phyloP scores from a whole-genome alignment of 2,329 filamentous ascomycete genomes.

The Colletotrichum brevisporum region DNA sequence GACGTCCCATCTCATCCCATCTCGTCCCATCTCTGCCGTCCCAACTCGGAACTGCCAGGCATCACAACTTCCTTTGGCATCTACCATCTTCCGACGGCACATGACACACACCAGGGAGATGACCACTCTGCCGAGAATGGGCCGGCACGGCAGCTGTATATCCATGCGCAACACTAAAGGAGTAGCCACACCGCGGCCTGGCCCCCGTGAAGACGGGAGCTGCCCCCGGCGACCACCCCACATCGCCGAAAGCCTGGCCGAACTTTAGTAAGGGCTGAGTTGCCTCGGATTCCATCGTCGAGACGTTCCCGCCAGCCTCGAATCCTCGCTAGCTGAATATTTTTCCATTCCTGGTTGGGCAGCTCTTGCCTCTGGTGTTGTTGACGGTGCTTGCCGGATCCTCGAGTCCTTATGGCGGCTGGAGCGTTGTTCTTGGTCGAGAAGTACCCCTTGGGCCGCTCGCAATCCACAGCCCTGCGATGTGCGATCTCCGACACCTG shows the following conservation, averaged over 20 bases:
- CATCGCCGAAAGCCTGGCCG: slow-evolving; percentile 7
- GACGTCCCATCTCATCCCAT: slow-evolving; percentile 18
- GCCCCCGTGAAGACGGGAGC: background rate
- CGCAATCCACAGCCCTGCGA: no score
- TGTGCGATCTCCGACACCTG: slow-evolving; percentile 6
- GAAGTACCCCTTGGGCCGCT: no score
- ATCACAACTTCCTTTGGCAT: slow-evolving; percentile 1
- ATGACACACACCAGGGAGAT: background rate
- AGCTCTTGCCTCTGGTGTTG: no score
- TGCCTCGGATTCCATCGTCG: background rate
- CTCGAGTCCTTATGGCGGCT: no score
- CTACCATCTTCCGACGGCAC: slow-evolving; percentile 5
- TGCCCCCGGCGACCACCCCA: slow-evolving; percentile 4
- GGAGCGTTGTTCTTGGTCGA: no score
- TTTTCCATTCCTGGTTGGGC: no score
- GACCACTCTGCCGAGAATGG: background rate
- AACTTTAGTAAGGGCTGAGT: slow-evolving; percentile 5
- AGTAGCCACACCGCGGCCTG: background rate
- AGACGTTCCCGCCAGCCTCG: no score
- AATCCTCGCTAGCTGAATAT: no score
- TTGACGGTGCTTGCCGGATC: no score
- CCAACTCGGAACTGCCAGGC: slow-evolving; percentile 2
- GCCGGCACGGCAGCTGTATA: background rate
- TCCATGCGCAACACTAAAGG: background rate
- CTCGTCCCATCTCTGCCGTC: slow-evolving; percentile 16